phyloP scores from a whole-genome alignment of 768 basidiomycete species.

The Chalciporus pseudorubinellus region DNA sequence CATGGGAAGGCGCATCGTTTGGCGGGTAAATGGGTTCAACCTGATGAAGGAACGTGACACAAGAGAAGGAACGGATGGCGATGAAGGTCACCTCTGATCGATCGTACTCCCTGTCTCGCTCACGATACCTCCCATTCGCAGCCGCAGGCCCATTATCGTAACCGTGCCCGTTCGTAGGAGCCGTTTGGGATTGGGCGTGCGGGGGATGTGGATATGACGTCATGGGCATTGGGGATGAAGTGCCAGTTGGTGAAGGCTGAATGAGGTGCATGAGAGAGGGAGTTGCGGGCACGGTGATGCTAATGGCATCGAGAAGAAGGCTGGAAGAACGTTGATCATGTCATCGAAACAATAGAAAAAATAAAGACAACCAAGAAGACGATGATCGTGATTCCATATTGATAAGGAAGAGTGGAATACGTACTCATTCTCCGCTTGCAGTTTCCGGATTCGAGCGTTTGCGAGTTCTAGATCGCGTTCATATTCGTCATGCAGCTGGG shows the following conservation, averaged over 20 bases:
- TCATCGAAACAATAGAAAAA: background rate
- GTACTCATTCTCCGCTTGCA: conserved; percentile 34
- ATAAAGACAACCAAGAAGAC: background rate
- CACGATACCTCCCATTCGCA: conserved; percentile 27
- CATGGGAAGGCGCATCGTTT: conserved; percentile 20
- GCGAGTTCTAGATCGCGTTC: conserved; percentile 28
- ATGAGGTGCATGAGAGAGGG: conserved; percentile 33
- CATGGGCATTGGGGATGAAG: conserved; percentile 16
- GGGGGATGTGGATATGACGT: conserved; percentile 17
- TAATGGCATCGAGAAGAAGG: conserved; percentile 34
- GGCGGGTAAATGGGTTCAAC: conserved; percentile 17
- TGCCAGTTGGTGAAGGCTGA: conserved; percentile 26
- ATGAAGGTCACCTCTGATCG: conserved; percentile 13
- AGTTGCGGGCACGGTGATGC: conserved; percentile 30
- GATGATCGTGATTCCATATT: background rate
- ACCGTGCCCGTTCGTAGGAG: conserved; percentile 25
- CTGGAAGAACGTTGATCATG: conserved; percentile 7
- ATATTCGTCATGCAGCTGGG: conserved; percentile 24
- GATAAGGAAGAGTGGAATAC: conserved; percentile 1
- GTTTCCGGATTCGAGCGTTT: conserved; percentile 26
- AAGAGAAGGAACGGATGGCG: background rate
- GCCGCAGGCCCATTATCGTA: conserved; percentile 12
- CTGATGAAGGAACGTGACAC: background rate
- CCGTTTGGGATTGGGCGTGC: conserved; percentile 1
- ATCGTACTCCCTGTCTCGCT: conserved; percentile 26